Conservation (phyloP, 306 rosid genomes). For the Prunus persica region Prunus_persica_NCBIv2 NC_034014.1:14604001-14604500, state of each 20-base stretch:
- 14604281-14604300: constrained; percentile 46
- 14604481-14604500: constrained; percentile 86
- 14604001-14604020: neutral
- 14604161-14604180: neutral
- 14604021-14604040: constrained; percentile 13
- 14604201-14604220: neutral
- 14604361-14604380: constrained; percentile 41
- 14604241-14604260: constrained; percentile 71
- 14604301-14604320: constrained; percentile 12
- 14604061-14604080: constrained; percentile 76
- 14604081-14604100: constrained; percentile 57
- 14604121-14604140: constrained; percentile 54
- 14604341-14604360: constrained; percentile 6
- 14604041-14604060: constrained; percentile 53
- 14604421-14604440: constrained; percentile 83
- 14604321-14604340: constrained; percentile 3
- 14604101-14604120: constrained; percentile 47
- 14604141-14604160: constrained; percentile 32
- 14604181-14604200: neutral
- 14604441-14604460: constrained; percentile 69
- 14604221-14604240: constrained; percentile 59
- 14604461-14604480: constrained; percentile 92
- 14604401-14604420: constrained; percentile 79
- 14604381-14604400: constrained; percentile 72
- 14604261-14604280: constrained; percentile 68